These are phyloP conservation scores for Gaillardinia entomophila DNA, from an alignment of 805 yeast genomes.

Conservation along the genomic window DNA sequence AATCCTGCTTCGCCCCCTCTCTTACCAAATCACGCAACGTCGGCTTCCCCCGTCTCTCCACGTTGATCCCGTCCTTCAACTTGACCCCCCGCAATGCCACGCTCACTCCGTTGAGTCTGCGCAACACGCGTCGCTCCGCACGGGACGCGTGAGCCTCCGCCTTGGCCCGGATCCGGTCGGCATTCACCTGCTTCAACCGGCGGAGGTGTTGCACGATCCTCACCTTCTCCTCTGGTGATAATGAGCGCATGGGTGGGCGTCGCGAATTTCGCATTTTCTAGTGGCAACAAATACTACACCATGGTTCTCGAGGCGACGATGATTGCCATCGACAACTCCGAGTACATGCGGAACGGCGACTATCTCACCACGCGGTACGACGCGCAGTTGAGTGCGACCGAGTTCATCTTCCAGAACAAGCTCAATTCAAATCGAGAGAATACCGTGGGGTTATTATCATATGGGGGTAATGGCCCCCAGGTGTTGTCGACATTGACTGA, in stretches of 20 bases:
- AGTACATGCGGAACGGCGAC: constrained; percentile 94
- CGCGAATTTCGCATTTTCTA: not conserved
- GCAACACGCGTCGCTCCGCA: constrained; percentile 30
- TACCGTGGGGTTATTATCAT: constrained; percentile 85
- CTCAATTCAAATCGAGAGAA: constrained; percentile 87
- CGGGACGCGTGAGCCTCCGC: constrained; percentile 16
- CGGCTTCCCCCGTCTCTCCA: constrained; percentile 38
- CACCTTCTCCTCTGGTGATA: constrained; percentile 24
- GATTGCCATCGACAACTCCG: constrained; percentile 93
- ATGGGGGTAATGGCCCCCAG: constrained; percentile 78
- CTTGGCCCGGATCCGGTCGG: constrained; percentile 17
- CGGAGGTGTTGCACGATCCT: constrained; percentile 25
- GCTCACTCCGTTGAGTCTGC: constrained; percentile 42
- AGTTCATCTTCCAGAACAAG: constrained; percentile 78
- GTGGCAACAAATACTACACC: constrained; percentile 7
- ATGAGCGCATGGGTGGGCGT: not conserved
- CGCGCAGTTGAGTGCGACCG: constrained; percentile 89
- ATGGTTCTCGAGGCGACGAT: constrained; percentile 97
- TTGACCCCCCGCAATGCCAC: constrained; percentile 46
- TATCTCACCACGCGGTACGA: constrained; percentile 82
- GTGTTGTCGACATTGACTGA: constrained; percentile 86
- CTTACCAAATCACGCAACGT: no score
- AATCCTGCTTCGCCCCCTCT: constrained; percentile 2
- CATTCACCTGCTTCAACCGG: constrained; percentile 13
- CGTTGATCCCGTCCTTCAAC: constrained; percentile 36